These are phyloP conservation scores for Eremothecium sinecaudum DNA, from an alignment of 1,139 yeast species.

Conservation along the genomic window DNA sequence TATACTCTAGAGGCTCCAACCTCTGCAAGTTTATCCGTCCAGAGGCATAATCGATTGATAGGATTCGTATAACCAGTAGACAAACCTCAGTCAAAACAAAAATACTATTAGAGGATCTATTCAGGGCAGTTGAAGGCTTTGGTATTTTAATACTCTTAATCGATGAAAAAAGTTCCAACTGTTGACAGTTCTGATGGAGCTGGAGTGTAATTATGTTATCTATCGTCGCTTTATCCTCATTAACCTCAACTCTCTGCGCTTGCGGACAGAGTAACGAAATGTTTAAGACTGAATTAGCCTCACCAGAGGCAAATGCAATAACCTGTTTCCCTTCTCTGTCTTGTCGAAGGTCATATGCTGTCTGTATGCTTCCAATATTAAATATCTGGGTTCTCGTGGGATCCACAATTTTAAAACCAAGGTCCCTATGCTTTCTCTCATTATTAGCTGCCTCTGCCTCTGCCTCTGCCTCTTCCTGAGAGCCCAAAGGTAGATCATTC, in stretches of 20 bases:
- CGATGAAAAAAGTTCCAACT: conserved; percentile 1
- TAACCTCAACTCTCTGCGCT: not conserved
- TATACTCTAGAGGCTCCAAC: conserved; percentile 18
- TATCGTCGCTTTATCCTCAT: not conserved
- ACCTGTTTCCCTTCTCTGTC: conserved; percentile 16
- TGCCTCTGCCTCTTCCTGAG: not conserved
- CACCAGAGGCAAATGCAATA: conserved; percentile 19
- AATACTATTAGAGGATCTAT: conserved; percentile 20
- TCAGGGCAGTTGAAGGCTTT: conserved; percentile 14
- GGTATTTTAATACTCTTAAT: conserved; percentile 24
- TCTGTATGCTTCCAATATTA: conserved; percentile 18
- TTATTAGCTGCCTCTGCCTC: not conserved
- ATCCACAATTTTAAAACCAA: conserved; percentile 7
- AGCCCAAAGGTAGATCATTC: conserved; percentile 3
- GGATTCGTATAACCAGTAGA: conserved; percentile 18
- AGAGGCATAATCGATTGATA: conserved; percentile 12
- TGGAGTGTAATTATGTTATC: not conserved
- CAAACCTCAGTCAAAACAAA: conserved; percentile 24
- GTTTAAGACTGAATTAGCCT: conserved; percentile 14
- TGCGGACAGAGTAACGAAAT: conserved; percentile 8
- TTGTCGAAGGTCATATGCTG: conserved; percentile 19
- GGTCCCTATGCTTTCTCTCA: not conserved
- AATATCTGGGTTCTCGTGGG: conserved; percentile 12
- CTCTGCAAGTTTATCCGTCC: conserved; percentile 11
- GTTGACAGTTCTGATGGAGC: not conserved